phyloP scores from a whole-genome alignment of 164 flowering plant genomes.

The Dillenia suffruticosa region DNA sequence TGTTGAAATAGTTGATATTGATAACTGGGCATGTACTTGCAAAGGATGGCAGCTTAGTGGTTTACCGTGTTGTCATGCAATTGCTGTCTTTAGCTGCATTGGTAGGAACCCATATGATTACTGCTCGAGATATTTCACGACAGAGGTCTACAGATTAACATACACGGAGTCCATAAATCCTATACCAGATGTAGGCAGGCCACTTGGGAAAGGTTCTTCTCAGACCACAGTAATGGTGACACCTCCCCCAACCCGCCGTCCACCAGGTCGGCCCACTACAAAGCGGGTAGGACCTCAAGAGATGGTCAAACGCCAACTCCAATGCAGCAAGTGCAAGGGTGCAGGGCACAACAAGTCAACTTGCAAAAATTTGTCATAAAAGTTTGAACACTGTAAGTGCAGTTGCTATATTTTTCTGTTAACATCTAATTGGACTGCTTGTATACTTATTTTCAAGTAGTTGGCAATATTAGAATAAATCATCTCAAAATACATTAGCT shows the following conservation, averaged over 20 bases:
- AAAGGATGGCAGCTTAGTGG: slow-evolving; percentile 61
- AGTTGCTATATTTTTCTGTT: too few relatives aligned
- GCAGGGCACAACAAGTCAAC: slow-evolving; percentile 64
- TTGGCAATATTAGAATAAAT: too few relatives aligned
- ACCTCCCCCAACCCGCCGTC: slow-evolving; percentile 60
- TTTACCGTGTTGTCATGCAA: slow-evolving; percentile 64
- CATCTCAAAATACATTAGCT: too few relatives aligned
- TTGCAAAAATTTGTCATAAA: slow-evolving; percentile 13
- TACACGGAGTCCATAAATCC: slow-evolving; percentile 52
- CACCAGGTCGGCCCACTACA: slow-evolving; percentile 55
- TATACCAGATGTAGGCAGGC: slow-evolving; percentile 23
- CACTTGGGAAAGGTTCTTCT: slow-evolving; percentile 20
- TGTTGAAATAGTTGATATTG: slow-evolving; percentile 43
- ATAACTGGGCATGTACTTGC: slow-evolving; percentile 53
- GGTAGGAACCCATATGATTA: slow-evolving; percentile 41
- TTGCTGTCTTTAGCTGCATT: slow-evolving; percentile 40
- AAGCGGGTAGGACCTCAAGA: slow-evolving; percentile 36
- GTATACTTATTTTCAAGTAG: too few relatives aligned
- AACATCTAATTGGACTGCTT: too few relatives aligned
- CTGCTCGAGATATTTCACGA: slow-evolving; percentile 49
- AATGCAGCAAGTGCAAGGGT: slow-evolving; percentile 66
- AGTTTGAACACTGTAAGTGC: too few relatives aligned
- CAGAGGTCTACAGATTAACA: slow-evolving; percentile 44
- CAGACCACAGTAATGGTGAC: slow-evolving; percentile 36
- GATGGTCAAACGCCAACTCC: slow-evolving; percentile 47